Conservation (phyloP, 306 rosid species). For the Corylus heterophylla region DNA sequence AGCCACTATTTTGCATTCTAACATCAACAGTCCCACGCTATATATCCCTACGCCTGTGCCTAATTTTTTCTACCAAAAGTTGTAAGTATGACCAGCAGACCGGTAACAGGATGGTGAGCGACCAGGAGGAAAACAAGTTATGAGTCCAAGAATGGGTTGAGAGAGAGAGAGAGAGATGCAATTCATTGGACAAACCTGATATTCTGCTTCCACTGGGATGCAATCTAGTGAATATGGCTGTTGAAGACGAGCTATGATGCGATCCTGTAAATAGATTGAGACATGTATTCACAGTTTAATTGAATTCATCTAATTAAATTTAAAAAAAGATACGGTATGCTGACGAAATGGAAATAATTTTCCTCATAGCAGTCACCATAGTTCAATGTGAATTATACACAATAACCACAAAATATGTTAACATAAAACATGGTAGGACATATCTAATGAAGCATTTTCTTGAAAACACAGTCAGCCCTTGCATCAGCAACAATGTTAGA, state of each 20-base stretch:
- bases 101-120: background rate
- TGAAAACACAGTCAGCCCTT: background rate
- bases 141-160: background rate
- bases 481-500: background rate
- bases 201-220: slow-evolving; percentile 98
- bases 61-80: background rate
- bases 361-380: background rate
- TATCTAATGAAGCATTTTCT: background rate
- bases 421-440: background rate
- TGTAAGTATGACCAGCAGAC: background rate
- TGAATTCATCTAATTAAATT: background rate
- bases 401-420: background rate
- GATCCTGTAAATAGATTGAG: slow-evolving; percentile 62
- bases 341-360: background rate
- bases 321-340: background rate
- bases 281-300: background rate
- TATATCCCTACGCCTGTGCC: background rate
- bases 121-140: background rate
- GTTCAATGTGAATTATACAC: background rate
- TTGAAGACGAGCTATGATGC: slow-evolving; percentile 93
- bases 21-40: background rate
- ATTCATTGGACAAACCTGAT: slow-evolving; percentile 59
- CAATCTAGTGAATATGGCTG: slow-evolving; percentile 97
- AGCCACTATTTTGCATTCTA: background rate
- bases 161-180: background rate